These are phyloP conservation scores for Periconia macrospinosa DNA, from an alignment of 2,329 filamentous ascomycete genomes.

Conservation along the genomic window DNA sequence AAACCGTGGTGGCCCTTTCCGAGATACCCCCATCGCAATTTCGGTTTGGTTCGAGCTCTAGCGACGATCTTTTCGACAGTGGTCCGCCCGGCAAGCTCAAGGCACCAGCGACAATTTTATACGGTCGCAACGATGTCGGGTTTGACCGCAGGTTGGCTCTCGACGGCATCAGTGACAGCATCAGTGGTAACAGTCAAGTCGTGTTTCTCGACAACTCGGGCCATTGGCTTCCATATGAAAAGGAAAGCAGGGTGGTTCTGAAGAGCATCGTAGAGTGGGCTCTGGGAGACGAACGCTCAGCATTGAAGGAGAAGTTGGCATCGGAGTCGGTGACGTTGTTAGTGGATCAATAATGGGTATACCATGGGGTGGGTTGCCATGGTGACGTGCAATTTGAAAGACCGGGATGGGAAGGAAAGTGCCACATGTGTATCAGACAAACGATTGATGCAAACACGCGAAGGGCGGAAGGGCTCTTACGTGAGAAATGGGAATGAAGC, in stretches of 20 bases:
- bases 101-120: conserved; percentile 57
- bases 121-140: conserved; percentile 56
- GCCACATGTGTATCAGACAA: not conserved
- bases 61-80: conserved; percentile 49
- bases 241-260: conserved; percentile 46
- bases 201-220: conserved; percentile 53
- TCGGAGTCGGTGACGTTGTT: conserved; percentile 22
- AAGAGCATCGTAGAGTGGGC: conserved; percentile 42
- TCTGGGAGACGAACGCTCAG: conserved; percentile 21
- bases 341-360: conserved; percentile 1
- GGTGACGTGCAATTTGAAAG: not conserved
- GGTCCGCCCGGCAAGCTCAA: conserved; percentile 51
- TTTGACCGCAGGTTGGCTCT: conserved; percentile 54
- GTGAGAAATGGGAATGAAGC: too few species aligned
- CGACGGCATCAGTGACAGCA: conserved; percentile 56
- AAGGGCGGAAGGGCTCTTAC: too few species aligned
- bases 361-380: not conserved
- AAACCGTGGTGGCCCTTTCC: conserved; percentile 53
- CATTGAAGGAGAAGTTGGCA: conserved; percentile 19
- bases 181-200: conserved; percentile 54
- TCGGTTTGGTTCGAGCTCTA: conserved; percentile 16
- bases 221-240: conserved; percentile 57
- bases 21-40: conserved; percentile 37
- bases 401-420: not conserved
- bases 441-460: not conserved